Conservation (phyloP, 2,329 filamentous ascomycete genomes). For the Ophiobolus disseminans region DNA sequence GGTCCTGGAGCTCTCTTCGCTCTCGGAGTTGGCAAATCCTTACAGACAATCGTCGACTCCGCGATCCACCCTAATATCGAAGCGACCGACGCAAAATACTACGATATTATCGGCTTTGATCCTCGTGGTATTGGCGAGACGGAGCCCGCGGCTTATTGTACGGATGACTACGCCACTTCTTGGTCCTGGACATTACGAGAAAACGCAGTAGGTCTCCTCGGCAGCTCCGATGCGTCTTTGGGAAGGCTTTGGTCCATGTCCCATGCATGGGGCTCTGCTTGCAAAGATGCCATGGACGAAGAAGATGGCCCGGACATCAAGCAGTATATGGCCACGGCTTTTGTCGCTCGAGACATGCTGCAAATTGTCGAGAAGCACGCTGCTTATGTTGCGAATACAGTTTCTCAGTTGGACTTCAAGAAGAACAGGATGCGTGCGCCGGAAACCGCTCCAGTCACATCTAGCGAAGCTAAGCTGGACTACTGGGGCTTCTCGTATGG, state of each 20-base stretch:
- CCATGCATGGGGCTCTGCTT: conserved; percentile 44
- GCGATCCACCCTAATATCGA: conserved; percentile 9
- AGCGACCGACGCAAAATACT: conserved; percentile 43
- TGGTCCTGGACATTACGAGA: conserved; percentile 50
- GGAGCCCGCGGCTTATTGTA: conserved; percentile 46
- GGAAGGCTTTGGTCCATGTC: conserved; percentile 53
- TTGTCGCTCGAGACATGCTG: conserved; percentile 59
- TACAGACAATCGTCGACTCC: conserved; percentile 43
- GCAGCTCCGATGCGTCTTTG: conserved; percentile 52
- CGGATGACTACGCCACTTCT: conserved; percentile 34
- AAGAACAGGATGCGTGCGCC: not conserved
- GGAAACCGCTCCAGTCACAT: conserved; percentile 6
- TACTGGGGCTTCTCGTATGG: conserved; percentile 60
- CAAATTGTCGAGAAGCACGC: conserved; percentile 55
- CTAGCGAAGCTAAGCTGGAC: conserved; percentile 43
- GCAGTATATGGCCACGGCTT: conserved; percentile 55
- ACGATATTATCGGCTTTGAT: conserved; percentile 56
- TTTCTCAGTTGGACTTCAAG: conserved; percentile 1
- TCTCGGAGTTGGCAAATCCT: conserved; percentile 22
- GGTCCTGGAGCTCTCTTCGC: conserved; percentile 49
- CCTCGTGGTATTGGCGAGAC: conserved; percentile 51
- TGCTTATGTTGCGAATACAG: conserved; percentile 36
- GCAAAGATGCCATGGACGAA: conserved; percentile 29
- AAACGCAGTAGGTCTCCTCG: conserved; percentile 47
- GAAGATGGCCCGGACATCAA: conserved; percentile 48